These are phyloP conservation scores for Aspergillus sparsus DNA, from an alignment of 495 filamentous ascomycete genomes.

Conservation along the genomic window DNA sequence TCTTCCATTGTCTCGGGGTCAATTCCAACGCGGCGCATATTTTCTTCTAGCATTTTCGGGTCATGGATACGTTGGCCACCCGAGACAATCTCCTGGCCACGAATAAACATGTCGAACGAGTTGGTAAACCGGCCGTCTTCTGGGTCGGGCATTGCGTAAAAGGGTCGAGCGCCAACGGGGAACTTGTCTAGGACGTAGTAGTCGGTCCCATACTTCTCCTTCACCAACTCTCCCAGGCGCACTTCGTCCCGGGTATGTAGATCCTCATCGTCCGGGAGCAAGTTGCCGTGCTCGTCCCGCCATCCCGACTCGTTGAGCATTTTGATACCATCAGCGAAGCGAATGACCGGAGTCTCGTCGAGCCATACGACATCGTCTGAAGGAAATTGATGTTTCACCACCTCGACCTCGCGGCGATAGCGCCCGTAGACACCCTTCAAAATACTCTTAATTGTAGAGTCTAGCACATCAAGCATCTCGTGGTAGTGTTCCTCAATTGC, in stretches of 20 bases:
- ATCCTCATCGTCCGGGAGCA: constrained; percentile 70
- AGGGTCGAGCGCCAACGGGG: constrained; percentile 77
- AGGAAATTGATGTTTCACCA: constrained; percentile 64
- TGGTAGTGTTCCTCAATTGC: constrained; percentile 87
- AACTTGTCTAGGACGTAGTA: constrained; percentile 97
- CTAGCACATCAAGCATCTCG: constrained; percentile 75
- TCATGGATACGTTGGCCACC: constrained; percentile 93
- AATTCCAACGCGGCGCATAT: constrained; percentile 74
- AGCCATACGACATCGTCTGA: constrained; percentile 76
- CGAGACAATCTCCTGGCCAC: constrained; percentile 89
- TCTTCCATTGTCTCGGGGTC: constrained; percentile 78
- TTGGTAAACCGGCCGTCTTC: constrained; percentile 73
- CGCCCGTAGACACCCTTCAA: constrained; percentile 69
- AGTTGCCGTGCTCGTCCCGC: constrained; percentile 71
- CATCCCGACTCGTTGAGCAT: constrained; percentile 82
- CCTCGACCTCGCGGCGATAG: constrained; percentile 67
- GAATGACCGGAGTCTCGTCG: constrained; percentile 77
- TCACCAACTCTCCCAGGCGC: constrained; percentile 77
- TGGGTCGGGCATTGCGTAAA: constrained; percentile 92
- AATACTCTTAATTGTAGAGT: constrained; percentile 78
- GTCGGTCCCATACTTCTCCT: constrained; percentile 83
- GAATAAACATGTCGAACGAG: constrained; percentile 94
- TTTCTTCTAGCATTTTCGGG: constrained; percentile 67
- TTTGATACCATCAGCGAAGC: constrained; percentile 75
- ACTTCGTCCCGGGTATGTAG: constrained; percentile 84